Base-by-base conservation (phyloP, 345 rosid species). In the Laguncularia racemosa region DNA sequence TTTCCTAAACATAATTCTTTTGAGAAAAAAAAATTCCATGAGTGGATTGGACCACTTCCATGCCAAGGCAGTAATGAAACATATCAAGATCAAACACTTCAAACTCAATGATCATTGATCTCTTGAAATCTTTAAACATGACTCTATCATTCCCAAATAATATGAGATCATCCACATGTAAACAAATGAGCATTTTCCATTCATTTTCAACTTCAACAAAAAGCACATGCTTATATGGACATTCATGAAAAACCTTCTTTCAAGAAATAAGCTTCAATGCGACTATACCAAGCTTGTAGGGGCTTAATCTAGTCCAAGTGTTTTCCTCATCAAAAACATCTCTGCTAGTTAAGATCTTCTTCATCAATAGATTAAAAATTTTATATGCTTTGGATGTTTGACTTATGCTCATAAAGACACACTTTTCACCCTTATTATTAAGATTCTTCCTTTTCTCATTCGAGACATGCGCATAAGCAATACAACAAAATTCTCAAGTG, bases 301-400 rank as follows among this genome's bases (percentile, higher is more conserved):
- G 61, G n/a, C n/a, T n/a, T n/a, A n/a, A n/a, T n/a, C n/a, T n/a
- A 26, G 16, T 44, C 49, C 50, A 56, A 12, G 2, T 19, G 14
- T 10, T 14, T 11, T 16, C 26, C 9, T 59, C 46, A n/a, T 48
- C 53, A 40, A 49, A 59, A 14, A 59, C 55, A 28, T 51, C 64
- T 18, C 57, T 14, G 16, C 14, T 50, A 15, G 52, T 52, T 6
- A 61, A 10, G 18, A 61, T 13, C 20, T 61, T 50, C 14, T 52
- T 44, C 2, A 33, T 61, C 2, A 50, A 11, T 0, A 20, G 43
- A 33, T 61, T 50, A 13, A 13, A 44, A 14, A 61, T 20, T 9
- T 20, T 8, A n/a, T 50, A 61, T n/a, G 17, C 52, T n/a, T 58
- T 58, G 5, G 53, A 12, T 14, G 2, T 40, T 9, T 47, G 10